Conservation (phyloP, 805 yeast genomes). For the Yarrowia sp. region DNA sequence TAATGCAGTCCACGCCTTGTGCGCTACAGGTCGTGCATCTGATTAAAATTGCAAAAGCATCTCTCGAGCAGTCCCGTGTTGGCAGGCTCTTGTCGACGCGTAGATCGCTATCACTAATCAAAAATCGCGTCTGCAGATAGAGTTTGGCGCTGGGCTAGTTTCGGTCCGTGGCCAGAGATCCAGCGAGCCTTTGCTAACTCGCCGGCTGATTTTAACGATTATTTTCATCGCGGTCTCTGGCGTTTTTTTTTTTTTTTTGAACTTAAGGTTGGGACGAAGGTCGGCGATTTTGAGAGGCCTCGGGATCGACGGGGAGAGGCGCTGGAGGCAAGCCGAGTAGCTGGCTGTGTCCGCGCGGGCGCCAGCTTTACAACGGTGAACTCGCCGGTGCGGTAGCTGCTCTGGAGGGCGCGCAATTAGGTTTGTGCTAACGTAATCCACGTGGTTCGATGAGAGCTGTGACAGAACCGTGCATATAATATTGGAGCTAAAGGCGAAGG, state of each 20-base stretch:
- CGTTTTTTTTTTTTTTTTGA: no score
- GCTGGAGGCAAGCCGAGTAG: neutral
- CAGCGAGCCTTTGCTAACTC: neutral
- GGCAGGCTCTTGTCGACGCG: no score
- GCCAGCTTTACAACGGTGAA: neutral
- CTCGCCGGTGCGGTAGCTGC: neutral
- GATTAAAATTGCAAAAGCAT: no score
- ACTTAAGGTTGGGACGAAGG: no score
- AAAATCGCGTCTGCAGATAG: neutral
- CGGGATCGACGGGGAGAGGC: neutral
- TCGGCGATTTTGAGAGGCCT: no score
- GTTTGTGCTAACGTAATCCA: conserved; percentile 6
- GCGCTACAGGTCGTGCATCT: no score
- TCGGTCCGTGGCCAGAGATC: neutral
- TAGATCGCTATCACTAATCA: neutral
- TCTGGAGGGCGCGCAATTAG: neutral
- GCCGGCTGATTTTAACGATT: neutral
- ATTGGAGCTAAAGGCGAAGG: neutral
- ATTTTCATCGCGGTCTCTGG: no score
- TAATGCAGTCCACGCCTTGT: no score
- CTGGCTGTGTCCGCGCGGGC: neutral
- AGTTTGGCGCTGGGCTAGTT: neutral
- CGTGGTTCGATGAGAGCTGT: neutral
- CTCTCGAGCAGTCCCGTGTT: no score
- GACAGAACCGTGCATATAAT: conserved; percentile 8